A percentile compares a stretch with the other conserved stretches of the same genome.
phyloP scores from a whole-genome alignment of 2,329 filamentous ascomycete species.

The Fusarium armeniacum region DNA sequence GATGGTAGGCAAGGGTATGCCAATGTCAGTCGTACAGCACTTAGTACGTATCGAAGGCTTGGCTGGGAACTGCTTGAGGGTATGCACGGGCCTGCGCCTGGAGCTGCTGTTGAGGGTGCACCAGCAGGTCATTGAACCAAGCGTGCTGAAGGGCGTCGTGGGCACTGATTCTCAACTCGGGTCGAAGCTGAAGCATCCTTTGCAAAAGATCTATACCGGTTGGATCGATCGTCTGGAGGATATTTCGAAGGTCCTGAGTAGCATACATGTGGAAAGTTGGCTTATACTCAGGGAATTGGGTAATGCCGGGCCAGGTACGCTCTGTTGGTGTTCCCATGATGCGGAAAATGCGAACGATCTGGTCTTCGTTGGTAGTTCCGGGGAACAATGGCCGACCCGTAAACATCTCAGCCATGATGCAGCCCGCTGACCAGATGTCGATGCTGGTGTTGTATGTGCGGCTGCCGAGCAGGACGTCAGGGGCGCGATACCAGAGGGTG shows the following conservation, averaged over 20 bases:
- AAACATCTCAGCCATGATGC: constrained; percentile 99
- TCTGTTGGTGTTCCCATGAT: constrained; percentile 99
- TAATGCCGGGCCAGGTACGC: constrained; percentile 94
- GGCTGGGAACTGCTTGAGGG: constrained; percentile 57
- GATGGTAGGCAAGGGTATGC: constrained; percentile 9
- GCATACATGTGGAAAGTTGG: constrained; percentile 93
- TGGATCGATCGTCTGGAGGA: constrained; percentile 90
- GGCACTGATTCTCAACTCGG: constrained; percentile 91
- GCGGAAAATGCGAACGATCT: constrained; percentile 96
- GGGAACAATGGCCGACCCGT: constrained; percentile 95
- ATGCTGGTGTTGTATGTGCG: constrained; percentile 99
- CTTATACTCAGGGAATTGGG: constrained; percentile 97
- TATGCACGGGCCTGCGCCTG: constrained; percentile 61
- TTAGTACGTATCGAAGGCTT: constrained; percentile 57
- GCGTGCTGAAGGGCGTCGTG: constrained; percentile 88
- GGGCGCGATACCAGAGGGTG: constrained; percentile 96
- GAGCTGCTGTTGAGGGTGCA: constrained; percentile 64
- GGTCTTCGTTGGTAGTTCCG: constrained; percentile 97
- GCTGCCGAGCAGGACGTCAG: constrained; percentile 93
- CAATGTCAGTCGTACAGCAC: constrained; percentile 8
- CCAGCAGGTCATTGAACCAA: constrained; percentile 86
- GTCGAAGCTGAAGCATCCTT: constrained; percentile 91
- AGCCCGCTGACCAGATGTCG: constrained; percentile 98
- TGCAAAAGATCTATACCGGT: constrained; percentile 88
- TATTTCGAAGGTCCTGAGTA: constrained; percentile 88